Percentiles rank a stretch among this genome's conserved stretches.
phyloP scores from a whole-genome alignment of 2,329 filamentous ascomycete species.

The Davidsoniella eucalypti region DNA sequence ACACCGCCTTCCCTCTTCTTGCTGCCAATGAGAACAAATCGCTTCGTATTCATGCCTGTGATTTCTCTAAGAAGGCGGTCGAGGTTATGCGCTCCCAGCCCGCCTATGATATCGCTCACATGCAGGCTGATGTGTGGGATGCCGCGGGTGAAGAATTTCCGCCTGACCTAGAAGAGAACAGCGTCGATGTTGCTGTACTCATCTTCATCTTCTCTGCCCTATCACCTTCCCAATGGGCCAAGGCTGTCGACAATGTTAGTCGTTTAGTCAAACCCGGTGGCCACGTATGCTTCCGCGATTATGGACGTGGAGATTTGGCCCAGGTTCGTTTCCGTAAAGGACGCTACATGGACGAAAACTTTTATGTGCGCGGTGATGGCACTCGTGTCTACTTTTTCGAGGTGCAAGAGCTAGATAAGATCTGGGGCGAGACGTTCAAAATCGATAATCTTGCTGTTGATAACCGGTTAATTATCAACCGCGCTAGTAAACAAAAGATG shows the following conservation, averaged over 20 bases:
- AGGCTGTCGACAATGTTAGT: conserved; percentile 67
- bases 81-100: conserved; percentile 75
- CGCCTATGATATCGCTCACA: conserved; percentile 47
- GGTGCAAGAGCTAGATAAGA: conserved; percentile 57
- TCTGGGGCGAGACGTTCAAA: conserved; percentile 47
- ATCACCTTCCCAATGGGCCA: conserved; percentile 67
- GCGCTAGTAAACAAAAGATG: conserved; percentile 86
- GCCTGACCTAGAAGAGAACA: conserved; percentile 57
- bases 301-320: conserved; percentile 84
- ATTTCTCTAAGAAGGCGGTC: conserved; percentile 90
- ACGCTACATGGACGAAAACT: conserved; percentile 87
- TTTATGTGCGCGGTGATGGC: conserved; percentile 89
- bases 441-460: conserved; percentile 70
- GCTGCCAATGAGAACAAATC: conserved; percentile 66
- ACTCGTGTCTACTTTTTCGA: conserved; percentile 98
- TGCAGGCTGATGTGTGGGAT: conserved; percentile 93
- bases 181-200: conserved; percentile 81
- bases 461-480: conserved; percentile 78
- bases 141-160: conserved; percentile 57
- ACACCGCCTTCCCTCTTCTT: conserved; percentile 86
- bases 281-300: conserved; percentile 89
- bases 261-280: conserved; percentile 79
- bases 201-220: conserved; percentile 96
- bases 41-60: conserved; percentile 79
- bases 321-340: conserved; percentile 97